Evolutionary conservation across 176 grass and related monocot genomes (phyloP).

Genomic region (Ensete glaucum): DNA sequence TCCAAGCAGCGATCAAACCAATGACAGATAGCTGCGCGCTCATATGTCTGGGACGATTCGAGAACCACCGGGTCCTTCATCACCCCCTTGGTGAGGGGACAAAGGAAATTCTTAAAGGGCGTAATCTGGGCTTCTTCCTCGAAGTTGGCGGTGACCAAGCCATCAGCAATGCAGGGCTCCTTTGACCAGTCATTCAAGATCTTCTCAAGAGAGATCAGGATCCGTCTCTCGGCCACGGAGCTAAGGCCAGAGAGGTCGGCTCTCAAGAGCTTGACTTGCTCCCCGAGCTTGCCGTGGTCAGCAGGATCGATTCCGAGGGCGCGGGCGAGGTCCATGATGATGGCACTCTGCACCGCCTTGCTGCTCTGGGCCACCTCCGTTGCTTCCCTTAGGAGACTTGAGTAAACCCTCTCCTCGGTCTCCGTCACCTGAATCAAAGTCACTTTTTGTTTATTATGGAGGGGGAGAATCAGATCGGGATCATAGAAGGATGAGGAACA

Average conservation of each 20-base stretch:
- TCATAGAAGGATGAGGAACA: background rate
- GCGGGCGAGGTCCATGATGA: constrained; percentile 14
- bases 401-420: constrained; percentile 11
- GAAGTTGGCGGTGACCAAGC: background rate
- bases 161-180: background rate
- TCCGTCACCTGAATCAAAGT: constrained; percentile 10
- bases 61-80: constrained; percentile 16
- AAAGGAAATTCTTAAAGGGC: constrained; percentile 15
- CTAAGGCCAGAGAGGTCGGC: background rate
- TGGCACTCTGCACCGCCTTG: constrained; percentile 16
- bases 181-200: constrained; percentile 5
- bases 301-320: constrained; percentile 6
- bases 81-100: constrained; percentile 16
- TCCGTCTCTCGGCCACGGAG: constrained; percentile 9
- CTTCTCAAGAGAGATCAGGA: constrained; percentile 15
- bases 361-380: background rate
- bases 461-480: background rate
- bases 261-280: constrained; percentile 7
- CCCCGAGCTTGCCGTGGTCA: constrained; percentile 1
- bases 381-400: background rate
- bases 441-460: background rate
- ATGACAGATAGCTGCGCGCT: constrained; percentile 8
- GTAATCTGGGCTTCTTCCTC: constrained; percentile 15
- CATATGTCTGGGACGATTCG: constrained; percentile 13
- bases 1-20: constrained; percentile 18